Conservation (phyloP, 345 rosid genomes). For the Melaleuca quinquenervia region DNA sequence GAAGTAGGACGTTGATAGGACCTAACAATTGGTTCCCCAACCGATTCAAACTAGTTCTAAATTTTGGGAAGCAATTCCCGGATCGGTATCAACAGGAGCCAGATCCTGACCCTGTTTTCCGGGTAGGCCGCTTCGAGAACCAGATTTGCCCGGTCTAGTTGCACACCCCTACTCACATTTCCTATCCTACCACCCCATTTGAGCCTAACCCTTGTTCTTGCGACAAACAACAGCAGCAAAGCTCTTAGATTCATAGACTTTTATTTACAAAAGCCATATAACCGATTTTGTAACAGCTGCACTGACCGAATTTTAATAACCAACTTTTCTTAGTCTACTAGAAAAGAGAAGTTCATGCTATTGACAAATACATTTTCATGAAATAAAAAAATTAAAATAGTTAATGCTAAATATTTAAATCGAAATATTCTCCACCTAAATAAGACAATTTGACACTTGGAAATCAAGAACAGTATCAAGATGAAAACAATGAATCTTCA, state of each 20-base stretch:
- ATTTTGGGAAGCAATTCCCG: too few relatives aligned
- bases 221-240: neutral
- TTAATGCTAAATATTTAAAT: neutral
- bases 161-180: too few relatives aligned
- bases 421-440: neutral
- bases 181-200: neutral
- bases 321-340: neutral
- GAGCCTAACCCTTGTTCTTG: neutral
- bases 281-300: neutral
- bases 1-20: too few relatives aligned
- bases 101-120: too few relatives aligned
- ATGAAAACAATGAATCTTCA: neutral
- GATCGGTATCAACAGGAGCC: too few relatives aligned
- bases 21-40: too few relatives aligned
- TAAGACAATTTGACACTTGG: neutral
- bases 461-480: neutral
- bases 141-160: too few relatives aligned
- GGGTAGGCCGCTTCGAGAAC: too few relatives aligned
- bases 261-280: neutral
- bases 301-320: too few relatives aligned
- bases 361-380: neutral
- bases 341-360: neutral
- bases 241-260: neutral
- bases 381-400: neutral
- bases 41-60: too few relatives aligned